Evolutionary conservation across 371 early-diverging fungal species (phyloP), one percentile per base, ranked within the genome.

Genomic region (Mortierella sp.): DNA sequence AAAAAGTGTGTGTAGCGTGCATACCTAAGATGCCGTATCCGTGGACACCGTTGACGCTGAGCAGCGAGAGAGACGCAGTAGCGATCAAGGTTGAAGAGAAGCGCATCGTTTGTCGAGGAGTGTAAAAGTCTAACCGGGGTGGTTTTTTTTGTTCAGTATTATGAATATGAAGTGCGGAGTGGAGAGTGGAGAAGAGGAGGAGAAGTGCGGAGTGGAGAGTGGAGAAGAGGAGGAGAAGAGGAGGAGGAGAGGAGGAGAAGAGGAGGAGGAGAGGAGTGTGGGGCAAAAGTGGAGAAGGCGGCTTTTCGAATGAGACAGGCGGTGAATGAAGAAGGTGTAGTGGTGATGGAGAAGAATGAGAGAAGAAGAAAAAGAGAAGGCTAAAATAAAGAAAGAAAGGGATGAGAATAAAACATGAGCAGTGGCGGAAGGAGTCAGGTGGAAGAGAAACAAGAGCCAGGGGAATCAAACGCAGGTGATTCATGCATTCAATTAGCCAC

Each of bases 11-110:
- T 49, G 8, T 6, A 8, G 16, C 4, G 32, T 38, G 44, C 38
- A 16, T 82, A 86, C 87, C 87, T 14, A 86, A 76, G 54, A 86
- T 86, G 24, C 87, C 87, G 41, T 80, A 86, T 73, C 75, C 83
- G 0, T 82, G 78, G 18, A 77, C 87, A 60, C 38, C 58, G 74
- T 72, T 75, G 49, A 72, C 16, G 27, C 68, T 68, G 48, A 82
- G 56, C 48, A 79, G 60, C 18, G 74, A 68, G 35, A 82, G n/a
- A 24, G 73, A 71, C 5, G 74, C 46, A 18, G 77, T 73, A 29
- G 75, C 70, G 4, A 72, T 55, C 58, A 75, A 35, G 4, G 80
- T 41, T 11, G 70, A 46, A 0, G 82, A 71, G 49, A 79, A 68
- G 27, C 79, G 79, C 82, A 86, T 86, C 41, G 68, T 68, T 68